These are phyloP conservation scores for Candida albicans DNA, from an alignment of 1,139 yeast species.

Conservation along the genomic window DNA sequence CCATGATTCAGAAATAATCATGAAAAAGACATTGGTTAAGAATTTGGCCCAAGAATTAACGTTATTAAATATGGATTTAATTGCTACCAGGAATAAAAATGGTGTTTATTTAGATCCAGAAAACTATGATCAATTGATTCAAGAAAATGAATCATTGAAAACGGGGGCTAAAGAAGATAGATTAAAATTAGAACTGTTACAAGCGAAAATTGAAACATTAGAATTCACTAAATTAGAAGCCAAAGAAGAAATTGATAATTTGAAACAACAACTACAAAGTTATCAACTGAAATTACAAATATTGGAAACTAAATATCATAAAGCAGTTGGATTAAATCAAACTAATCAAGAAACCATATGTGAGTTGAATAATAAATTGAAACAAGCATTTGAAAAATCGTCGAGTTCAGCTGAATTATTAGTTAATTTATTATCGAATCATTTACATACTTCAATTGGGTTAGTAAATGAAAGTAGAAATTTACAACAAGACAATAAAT, in stretches of 20 bases:
- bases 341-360: conserved; percentile 4
- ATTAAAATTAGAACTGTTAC: conserved; percentile 15
- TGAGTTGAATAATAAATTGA: conserved; percentile 9
- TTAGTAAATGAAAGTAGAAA: conserved; percentile 6
- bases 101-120: conserved; percentile 63
- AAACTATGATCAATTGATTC: conserved; percentile 52
- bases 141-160: conserved; percentile 28
- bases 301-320: conserved; percentile 3
- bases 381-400: conserved; percentile 9
- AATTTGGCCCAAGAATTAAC: conserved; percentile 59
- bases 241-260: conserved; percentile 9
- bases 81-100: conserved; percentile 60
- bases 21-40: conserved; percentile 59
- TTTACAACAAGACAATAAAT: conserved; percentile 1
- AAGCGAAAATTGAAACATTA: conserved; percentile 14
- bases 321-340: neutral
- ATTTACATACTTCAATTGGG: conserved; percentile 9
- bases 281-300: conserved; percentile 3
- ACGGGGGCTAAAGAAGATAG: conserved; percentile 24
- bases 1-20: conserved; percentile 51
- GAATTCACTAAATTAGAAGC: conserved; percentile 11
- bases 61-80: conserved; percentile 55
- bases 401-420: conserved; percentile 10
- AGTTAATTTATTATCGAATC: conserved; percentile 10
- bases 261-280: conserved; percentile 9